A percentile compares a stretch with the other conserved stretches of the same genome.
Evolutionary conservation across 345 rosid genomes (phyloP).

Genomic region (Acer negundo): DNA sequence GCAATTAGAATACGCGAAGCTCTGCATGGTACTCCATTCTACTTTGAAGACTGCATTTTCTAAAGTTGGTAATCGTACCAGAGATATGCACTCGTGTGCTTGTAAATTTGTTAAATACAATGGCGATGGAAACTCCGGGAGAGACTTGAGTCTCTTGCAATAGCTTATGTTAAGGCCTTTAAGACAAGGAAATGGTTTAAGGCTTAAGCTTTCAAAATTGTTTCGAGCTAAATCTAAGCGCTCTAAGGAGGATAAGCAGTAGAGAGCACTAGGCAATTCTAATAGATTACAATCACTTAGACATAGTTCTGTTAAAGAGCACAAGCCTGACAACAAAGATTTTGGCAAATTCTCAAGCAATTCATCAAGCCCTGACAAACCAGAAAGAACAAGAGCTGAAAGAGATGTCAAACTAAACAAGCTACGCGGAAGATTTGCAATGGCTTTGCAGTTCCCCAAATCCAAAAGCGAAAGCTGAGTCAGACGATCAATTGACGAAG

Average conservation of each 20-base stretch:
- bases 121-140: background rate
- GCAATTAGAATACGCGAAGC: background rate
- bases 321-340: background rate
- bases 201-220: constrained; percentile 9
- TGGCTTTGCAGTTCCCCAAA: constrained; percentile 9
- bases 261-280: background rate
- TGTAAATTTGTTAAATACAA: background rate
- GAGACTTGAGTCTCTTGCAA: constrained; percentile 6
- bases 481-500: constrained; percentile 10
- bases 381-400: background rate
- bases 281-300: constrained; percentile 1
- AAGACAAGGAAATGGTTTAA: constrained; percentile 11
- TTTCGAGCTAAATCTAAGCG: background rate
- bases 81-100: background rate
- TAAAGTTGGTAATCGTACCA: background rate
- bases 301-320: background rate
- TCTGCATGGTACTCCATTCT: background rate
- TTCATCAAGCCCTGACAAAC: background rate
- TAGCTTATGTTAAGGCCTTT: background rate
- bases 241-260: background rate
- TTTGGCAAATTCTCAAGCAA: background rate
- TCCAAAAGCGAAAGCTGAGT: background rate
- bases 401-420: constrained; percentile 9
- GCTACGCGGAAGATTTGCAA: constrained; percentile 9
- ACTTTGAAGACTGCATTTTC: background rate